Percentiles rank a stretch among this genome's conserved stretches.
phyloP scores from a whole-genome alignment of 257 asterid species.

The Solanum neorickii region DNA sequence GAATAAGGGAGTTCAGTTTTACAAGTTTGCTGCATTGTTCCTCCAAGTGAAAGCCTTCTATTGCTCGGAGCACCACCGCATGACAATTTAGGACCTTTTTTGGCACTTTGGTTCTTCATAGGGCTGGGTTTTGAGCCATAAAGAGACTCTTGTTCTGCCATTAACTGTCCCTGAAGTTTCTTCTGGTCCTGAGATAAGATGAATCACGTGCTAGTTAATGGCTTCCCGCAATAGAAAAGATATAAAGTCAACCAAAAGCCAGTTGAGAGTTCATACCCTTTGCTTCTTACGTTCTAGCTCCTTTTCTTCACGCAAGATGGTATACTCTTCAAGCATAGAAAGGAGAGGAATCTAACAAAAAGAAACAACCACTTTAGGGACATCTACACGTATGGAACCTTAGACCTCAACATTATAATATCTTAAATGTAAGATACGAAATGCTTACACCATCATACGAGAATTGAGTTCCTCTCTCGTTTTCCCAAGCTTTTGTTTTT shows the following conservation, averaged over 20 bases:
- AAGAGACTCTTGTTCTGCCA: slow-evolving; percentile 34
- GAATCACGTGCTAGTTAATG: background rate
- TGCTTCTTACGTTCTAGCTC: slow-evolving; percentile 80
- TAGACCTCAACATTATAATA: background rate
- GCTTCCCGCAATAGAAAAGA: background rate
- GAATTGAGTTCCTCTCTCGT: slow-evolving; percentile 66
- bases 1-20: slow-evolving; percentile 19
- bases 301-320: slow-evolving; percentile 65
- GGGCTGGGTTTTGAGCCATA: slow-evolving; percentile 45
- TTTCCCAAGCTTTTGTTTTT: slow-evolving; percentile 74
- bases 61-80: slow-evolving; percentile 14
- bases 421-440: background rate
- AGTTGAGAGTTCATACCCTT: slow-evolving; percentile 41
- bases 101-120: slow-evolving; percentile 25
- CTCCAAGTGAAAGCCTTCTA: slow-evolving; percentile 27
- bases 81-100: slow-evolving; percentile 25
- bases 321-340: slow-evolving; percentile 76
- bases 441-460: slow-evolving; percentile 80
- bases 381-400: background rate
- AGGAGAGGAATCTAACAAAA: slow-evolving; percentile 55
- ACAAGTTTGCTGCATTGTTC: slow-evolving; percentile 13
- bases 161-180: slow-evolving; percentile 37
- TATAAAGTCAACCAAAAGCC: background rate
- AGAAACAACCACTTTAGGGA: background rate
- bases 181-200: slow-evolving; percentile 60